These are phyloP conservation scores for Apiotrichum montevideense DNA, from an alignment of 1,284 basidiomycete species.

Conservation along the genomic window DNA sequence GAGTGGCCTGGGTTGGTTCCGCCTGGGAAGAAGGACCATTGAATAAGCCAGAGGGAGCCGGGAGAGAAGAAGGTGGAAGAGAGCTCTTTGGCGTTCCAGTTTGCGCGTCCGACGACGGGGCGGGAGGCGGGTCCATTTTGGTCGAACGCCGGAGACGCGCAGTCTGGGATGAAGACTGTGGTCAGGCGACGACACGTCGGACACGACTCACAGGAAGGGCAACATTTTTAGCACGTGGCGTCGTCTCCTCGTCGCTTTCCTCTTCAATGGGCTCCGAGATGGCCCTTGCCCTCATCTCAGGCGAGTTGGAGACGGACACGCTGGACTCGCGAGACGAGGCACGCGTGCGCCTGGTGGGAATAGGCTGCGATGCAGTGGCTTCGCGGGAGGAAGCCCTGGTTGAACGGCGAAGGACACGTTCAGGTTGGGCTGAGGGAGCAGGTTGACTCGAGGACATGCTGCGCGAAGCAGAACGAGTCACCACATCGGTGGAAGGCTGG, in stretches of 20 bases:
- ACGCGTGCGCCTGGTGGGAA: slow-evolving; percentile 3
- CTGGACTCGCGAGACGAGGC: not conserved
- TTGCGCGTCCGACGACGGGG: not conserved
- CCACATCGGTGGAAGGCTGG: not conserved
- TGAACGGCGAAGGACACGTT: not conserved
- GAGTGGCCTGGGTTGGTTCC: slow-evolving; percentile 6
- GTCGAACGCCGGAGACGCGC: not conserved
- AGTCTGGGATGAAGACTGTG: not conserved
- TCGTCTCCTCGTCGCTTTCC: slow-evolving; percentile 8
- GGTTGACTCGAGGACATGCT: not conserved
- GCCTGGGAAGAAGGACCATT: not conserved
- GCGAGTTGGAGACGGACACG: not conserved
- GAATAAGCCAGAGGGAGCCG: not conserved
- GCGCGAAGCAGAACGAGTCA: not conserved
- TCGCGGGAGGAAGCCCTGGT: slow-evolving; percentile 4
- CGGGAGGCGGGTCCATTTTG: not conserved
- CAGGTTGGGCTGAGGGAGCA: not conserved
- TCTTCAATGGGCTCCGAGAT: not conserved
- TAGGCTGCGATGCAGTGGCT: slow-evolving; percentile 3
- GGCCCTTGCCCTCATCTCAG: not conserved
- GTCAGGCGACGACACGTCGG: too few relatives aligned
- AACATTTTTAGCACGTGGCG: not conserved
- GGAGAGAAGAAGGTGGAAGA: slow-evolving; percentile 3
- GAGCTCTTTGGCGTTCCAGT: not conserved
- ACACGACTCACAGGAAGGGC: not conserved